Percentiles rank a stretch among this genome's conserved stretches.
Evolutionary conservation across 2,329 filamentous ascomycete species (phyloP).

Genomic region (Penicillium sp.): DNA sequence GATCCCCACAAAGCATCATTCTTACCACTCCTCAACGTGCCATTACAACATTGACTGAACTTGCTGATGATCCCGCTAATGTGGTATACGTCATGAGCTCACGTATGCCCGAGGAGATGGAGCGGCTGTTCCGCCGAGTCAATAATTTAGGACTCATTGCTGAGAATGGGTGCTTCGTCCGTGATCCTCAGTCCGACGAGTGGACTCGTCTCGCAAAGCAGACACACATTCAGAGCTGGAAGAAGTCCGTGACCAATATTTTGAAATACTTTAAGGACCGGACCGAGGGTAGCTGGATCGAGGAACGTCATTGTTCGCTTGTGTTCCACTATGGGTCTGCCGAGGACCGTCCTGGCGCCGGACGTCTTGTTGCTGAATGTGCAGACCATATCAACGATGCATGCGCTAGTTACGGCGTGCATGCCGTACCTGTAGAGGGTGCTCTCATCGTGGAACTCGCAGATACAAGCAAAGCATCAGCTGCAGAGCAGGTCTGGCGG

Average conservation of each 20-base stretch:
- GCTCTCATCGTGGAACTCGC: slow-evolving; percentile 81
- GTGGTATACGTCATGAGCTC: slow-evolving; percentile 93
- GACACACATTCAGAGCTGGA: slow-evolving; percentile 73
- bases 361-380: slow-evolving; percentile 81
- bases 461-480: slow-evolving; percentile 84
- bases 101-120: slow-evolving; percentile 81
- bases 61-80: slow-evolving; percentile 78
- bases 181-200: slow-evolving; percentile 63
- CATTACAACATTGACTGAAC: slow-evolving; percentile 76
- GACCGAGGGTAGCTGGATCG: slow-evolving; percentile 81
- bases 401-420: slow-evolving; percentile 78
- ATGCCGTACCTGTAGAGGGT: slow-evolving; percentile 77
- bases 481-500: slow-evolving; percentile 72
- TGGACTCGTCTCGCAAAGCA: slow-evolving; percentile 81
- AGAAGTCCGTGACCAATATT: slow-evolving; percentile 77
- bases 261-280: slow-evolving; percentile 88
- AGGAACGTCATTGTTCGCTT: slow-evolving; percentile 87
- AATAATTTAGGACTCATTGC: slow-evolving; percentile 85
- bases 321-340: slow-evolving; percentile 87
- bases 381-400: slow-evolving; percentile 95
- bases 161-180: slow-evolving; percentile 91
- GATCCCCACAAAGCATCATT: slow-evolving; percentile 79
- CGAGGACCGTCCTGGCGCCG: slow-evolving; percentile 72
- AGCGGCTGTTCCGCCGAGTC: slow-evolving; percentile 79
- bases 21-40: slow-evolving; percentile 83